Percentiles rank a stretch among this genome's conserved stretches.
phyloP scores from a whole-genome alignment of 768 basidiomycete genomes.

The Lentinula detonsa region DNA sequence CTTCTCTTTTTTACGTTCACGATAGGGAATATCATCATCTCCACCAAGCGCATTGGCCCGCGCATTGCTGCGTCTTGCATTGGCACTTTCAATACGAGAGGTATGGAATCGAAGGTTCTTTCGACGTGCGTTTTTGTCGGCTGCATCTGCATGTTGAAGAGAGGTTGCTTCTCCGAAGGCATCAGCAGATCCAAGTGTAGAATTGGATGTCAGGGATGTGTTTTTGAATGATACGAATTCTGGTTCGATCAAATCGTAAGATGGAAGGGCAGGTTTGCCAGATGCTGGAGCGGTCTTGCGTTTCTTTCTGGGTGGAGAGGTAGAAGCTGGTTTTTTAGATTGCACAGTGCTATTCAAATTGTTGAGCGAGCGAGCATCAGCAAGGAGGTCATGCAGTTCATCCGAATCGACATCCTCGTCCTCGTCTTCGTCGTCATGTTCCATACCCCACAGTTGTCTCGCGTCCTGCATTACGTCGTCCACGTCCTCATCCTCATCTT shows the following conservation, averaged over 20 bases:
- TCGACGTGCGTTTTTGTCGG: constrained; percentile 78
- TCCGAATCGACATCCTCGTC: constrained; percentile 27
- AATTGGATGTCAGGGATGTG: constrained; percentile 14
- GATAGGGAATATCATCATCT: constrained; percentile 93
- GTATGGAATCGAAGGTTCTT: constrained; percentile 91
- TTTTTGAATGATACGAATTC: constrained; percentile 43
- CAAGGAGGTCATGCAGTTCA: constrained; percentile 52
- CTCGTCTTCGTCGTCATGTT: constrained; percentile 10
- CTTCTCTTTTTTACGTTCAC: constrained; percentile 62
- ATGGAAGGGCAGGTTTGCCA: constrained; percentile 21
- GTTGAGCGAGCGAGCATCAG: constrained; percentile 31
- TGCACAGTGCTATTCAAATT: constrained; percentile 9
- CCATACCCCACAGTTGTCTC: constrained; percentile 37
- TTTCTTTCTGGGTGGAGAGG: constrained; percentile 50
- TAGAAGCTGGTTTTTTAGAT: not conserved
- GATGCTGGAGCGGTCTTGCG: constrained; percentile 35
- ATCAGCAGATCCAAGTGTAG: constrained; percentile 26
- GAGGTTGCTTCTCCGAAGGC: constrained; percentile 71
- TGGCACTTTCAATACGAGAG: constrained; percentile 80
- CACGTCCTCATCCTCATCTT: constrained; percentile 21
- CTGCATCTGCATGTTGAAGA: constrained; percentile 65
- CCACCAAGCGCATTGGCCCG: constrained; percentile 70
- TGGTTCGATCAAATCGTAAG: constrained; percentile 81
- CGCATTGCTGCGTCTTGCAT: constrained; percentile 69
- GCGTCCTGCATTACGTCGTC: constrained; percentile 33